Base-by-base conservation (phyloP, 2,329 filamentous ascomycete species). In the Coleophoma crateriformis region DNA sequence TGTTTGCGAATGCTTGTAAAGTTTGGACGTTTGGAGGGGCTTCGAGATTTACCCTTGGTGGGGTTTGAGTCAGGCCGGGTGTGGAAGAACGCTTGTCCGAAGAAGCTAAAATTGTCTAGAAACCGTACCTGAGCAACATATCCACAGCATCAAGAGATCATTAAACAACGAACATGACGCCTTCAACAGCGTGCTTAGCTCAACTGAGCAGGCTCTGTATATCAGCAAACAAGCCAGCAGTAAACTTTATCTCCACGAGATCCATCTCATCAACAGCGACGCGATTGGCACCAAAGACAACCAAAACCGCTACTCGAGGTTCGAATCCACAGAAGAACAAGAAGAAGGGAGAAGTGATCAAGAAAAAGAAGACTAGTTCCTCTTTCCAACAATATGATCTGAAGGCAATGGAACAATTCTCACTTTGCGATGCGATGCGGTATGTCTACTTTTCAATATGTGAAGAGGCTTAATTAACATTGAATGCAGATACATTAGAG, bases 351-450 rank as follows among this genome's bases (percentile, higher is more conserved):
- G 55, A 61, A 7, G 58, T 55, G 14, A 54, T 49, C 7, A 65
- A 67, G 55, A 59, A 64, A 48, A 66, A 59, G 54, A 64, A 67
- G 55, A 48, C 56, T 13, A 58, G 61, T 32, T 63, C 62, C 11
- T 50, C 58, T 14, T 69, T 60, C 54, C 57, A 57, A 47, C 59
- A 68, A 54, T 66, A 63, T 54, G 61, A 69, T 57, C 53, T 67
- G 50, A 63, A 58, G 40, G 60, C 62, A 45, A 54, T 56, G 20
- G 76, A 89, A 34, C 85, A 88, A 62, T 96, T 87, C 64, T 81
- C 90, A 1, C 76, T 99, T 33, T 87, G 89, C 58, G 94, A 99
- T 73, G 95, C 94, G 14, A 94, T 99, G 82, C 82, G 91, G 89
- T 90, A 71, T 50, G 76, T 64, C 34, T 47, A 14, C 15, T 45